phyloP scores from a whole-genome alignment of 2,329 filamentous ascomycete species.

The Akanthomyces lecanii region DNA sequence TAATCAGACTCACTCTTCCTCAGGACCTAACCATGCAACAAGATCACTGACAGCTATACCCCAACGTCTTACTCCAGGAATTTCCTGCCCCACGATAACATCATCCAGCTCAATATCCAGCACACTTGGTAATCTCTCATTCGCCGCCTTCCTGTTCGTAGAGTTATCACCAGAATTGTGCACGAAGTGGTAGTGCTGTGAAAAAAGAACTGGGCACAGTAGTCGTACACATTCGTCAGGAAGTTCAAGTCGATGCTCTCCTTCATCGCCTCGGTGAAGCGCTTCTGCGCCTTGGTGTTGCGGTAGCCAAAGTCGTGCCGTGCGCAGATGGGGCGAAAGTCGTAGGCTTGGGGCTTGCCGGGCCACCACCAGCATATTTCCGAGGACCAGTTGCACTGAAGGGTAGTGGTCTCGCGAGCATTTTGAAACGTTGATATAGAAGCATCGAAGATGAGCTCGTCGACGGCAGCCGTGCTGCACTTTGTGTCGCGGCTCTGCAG shows the following conservation, averaged over 20 bases:
- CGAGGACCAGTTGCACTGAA: constrained; percentile 33
- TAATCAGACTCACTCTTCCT: background rate
- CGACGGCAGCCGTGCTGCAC: constrained; percentile 3
- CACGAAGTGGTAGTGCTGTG: constrained; percentile 10
- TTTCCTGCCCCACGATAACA: constrained; percentile 1
- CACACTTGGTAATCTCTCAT: background rate
- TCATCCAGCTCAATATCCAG: constrained; percentile 10
- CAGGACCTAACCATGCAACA: background rate
- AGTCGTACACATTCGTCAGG: constrained; percentile 28
- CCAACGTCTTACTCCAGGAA: background rate
- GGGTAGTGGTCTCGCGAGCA: constrained; percentile 31
- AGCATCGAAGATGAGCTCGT: constrained; percentile 10
- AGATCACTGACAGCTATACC: constrained; percentile 16
- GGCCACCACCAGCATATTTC: constrained; percentile 35
- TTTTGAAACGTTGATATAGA: constrained; percentile 8
- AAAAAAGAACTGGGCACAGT: constrained; percentile 17
- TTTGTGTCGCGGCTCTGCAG: background rate
- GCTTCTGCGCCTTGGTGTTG: constrained; percentile 34
- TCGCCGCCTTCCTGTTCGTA: too few species aligned
- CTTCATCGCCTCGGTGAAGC: constrained; percentile 32
- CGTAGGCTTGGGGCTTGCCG: constrained; percentile 35
- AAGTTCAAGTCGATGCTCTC: constrained; percentile 39
- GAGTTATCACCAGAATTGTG: constrained; percentile 19
- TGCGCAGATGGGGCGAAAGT: constrained; percentile 27
- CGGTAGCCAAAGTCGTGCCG: constrained; percentile 27